A percentile compares a stretch with the other conserved stretches of the same genome.
Evolutionary conservation across 352 stramenopile species (phyloP).

Genomic region (Blastocystis sp.): DNA sequence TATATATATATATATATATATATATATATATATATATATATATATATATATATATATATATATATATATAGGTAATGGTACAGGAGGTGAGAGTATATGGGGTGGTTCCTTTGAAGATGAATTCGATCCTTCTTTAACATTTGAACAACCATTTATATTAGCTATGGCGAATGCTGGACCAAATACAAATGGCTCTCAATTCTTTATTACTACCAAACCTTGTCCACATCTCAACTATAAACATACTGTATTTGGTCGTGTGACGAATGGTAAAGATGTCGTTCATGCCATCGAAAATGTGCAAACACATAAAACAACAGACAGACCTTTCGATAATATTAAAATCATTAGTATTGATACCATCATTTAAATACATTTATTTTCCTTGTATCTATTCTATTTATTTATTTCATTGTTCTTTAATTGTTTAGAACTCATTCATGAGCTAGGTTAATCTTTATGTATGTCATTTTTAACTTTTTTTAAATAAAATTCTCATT

Average conservation of each 20-base stretch:
- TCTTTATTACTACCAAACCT: constrained; percentile 94
- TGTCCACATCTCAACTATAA: constrained; percentile 92
- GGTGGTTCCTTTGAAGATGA: constrained; percentile 96
- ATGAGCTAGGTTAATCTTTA: no score
- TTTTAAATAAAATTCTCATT: no score
- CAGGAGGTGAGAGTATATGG: constrained; percentile 92
- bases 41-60: constrained; percentile 60
- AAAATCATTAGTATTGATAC: constrained; percentile 67
- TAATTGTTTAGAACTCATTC: no score
- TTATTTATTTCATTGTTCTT: no score
- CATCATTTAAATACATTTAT: no score
- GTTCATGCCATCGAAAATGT: constrained; percentile 54
- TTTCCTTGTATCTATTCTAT: no score
- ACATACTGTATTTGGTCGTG: constrained; percentile 77
- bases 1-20: no score
- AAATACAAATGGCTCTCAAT: constrained; percentile 50
- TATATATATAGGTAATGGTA: constrained; percentile 85
- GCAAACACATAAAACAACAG: constrained; percentile 31
- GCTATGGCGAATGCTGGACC: constrained; percentile 78
- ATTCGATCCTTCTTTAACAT: constrained; percentile 71
- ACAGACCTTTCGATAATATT: constrained; percentile 57
- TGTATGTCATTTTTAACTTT: no score
- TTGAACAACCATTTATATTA: constrained; percentile 89
- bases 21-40: constrained; percentile 2
- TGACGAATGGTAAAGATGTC: constrained; percentile 70